phyloP scores from a whole-genome alignment of 2,329 filamentous ascomycete species.

The Diaporthe sp. region DNA sequence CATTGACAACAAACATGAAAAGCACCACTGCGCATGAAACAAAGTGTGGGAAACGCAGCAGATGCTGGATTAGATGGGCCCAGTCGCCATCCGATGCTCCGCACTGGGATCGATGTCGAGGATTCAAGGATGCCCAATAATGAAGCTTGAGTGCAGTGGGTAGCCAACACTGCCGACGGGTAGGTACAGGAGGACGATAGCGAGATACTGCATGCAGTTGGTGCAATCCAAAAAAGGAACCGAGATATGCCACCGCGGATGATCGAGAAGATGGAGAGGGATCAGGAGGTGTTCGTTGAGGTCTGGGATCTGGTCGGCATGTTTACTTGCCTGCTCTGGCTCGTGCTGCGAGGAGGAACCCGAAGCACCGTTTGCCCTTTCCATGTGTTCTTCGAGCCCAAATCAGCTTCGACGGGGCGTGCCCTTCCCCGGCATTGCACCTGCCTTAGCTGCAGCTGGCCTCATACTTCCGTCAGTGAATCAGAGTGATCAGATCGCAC shows the following conservation, averaged over 20 bases:
- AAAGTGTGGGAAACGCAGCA: neutral
- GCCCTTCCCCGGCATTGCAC: neutral
- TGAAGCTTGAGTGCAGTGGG: constrained; percentile 21
- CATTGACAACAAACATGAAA: constrained; percentile 21
- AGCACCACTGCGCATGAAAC: constrained; percentile 26
- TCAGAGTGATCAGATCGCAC: neutral
- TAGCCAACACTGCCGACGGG: constrained; percentile 31
- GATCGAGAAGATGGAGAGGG: constrained; percentile 1
- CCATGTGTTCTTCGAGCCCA: neutral
- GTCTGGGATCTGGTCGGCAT: neutral
- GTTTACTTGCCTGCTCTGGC: constrained; percentile 13
- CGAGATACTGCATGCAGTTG: constrained; percentile 30
- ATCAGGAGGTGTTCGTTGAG: neutral
- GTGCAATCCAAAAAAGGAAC: constrained; percentile 27
- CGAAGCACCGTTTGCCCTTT: constrained; percentile 25
- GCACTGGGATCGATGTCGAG: neutral
- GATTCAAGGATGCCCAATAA: constrained; percentile 34
- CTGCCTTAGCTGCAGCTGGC: constrained; percentile 1
- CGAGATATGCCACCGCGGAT: constrained; percentile 12
- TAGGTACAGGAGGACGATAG: constrained; percentile 31
- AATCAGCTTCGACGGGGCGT: neutral
- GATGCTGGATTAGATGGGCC: neutral
- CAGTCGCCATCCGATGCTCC: neutral
- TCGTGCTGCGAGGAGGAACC: neutral
- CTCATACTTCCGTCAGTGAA: neutral